Conservation (phyloP, 257 asterid genomes). For the Forsythia viridissima region DNA sequence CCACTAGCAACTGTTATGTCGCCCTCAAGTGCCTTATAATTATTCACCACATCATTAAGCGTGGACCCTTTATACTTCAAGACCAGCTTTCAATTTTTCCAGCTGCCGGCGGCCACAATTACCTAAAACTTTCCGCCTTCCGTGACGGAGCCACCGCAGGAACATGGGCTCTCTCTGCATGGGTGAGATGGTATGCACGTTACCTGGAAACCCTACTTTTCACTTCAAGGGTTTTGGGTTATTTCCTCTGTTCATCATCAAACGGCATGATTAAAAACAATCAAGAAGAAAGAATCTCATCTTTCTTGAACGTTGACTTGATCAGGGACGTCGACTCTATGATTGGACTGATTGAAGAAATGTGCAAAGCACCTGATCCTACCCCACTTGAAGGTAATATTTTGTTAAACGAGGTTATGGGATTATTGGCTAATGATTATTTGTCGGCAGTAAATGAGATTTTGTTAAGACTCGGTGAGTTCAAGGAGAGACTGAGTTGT, state of each 20-base stretch:
- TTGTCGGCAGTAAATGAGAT: slow-evolving; percentile 53
- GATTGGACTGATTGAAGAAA: slow-evolving; percentile 44
- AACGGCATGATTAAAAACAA: slow-evolving; percentile 27
- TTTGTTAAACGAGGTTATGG: slow-evolving; percentile 44
- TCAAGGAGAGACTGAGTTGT: slow-evolving; percentile 45
- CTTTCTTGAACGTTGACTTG: slow-evolving; percentile 47
- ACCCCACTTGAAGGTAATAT: slow-evolving; percentile 38
- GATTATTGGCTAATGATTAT: slow-evolving; percentile 47
- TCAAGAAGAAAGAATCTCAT: slow-evolving; percentile 46
- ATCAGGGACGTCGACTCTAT: slow-evolving; percentile 60
- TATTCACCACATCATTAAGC: slow-evolving; percentile 64
- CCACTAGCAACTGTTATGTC: slow-evolving; percentile 64
- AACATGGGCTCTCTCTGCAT: slow-evolving; percentile 58
- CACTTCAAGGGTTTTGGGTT: slow-evolving; percentile 59
- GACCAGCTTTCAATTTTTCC: slow-evolving; percentile 84
- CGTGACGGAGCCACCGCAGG: slow-evolving; percentile 61
- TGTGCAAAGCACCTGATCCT: slow-evolving; percentile 54
- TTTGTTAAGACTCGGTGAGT: slow-evolving; percentile 53
- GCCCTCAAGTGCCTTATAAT: slow-evolving; percentile 71
- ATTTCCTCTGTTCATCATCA: slow-evolving; percentile 49
- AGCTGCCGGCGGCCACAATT: slow-evolving; percentile 63
- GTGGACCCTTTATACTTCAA: slow-evolving; percentile 86
- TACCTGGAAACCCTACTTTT: slow-evolving; percentile 63
- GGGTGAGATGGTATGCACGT: slow-evolving; percentile 84
- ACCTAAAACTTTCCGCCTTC: slow-evolving; percentile 74